A percentile compares a stretch with the other conserved stretches of the same genome.
Evolutionary conservation across 345 rosid species (phyloP).

Genomic region (Gossypium longicalyx): DNA sequence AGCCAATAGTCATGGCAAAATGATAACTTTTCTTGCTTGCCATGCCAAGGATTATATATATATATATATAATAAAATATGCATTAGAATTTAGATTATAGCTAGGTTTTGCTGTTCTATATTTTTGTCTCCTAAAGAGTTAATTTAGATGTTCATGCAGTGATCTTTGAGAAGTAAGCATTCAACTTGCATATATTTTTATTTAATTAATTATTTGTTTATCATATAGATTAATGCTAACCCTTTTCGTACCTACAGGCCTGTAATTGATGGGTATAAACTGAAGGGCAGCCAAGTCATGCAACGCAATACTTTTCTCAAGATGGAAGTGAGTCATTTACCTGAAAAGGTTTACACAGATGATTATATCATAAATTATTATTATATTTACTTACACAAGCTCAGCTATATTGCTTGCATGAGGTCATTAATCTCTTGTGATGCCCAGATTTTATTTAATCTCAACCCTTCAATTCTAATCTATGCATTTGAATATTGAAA

Average conservation of each 20-base stretch:
- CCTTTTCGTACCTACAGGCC: neutral
- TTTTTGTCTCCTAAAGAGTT: neutral
- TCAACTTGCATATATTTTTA: too few species aligned
- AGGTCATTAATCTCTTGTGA: neutral
- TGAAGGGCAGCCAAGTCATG: neutral
- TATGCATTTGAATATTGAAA: neutral
- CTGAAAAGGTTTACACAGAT: neutral
- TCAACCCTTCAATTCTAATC: neutral
- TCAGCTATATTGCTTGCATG: constrained; percentile 4
- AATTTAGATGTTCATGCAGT: too few species aligned
- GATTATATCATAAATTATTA: too few species aligned
- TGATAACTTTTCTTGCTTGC: neutral
- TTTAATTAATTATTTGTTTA: too few species aligned
- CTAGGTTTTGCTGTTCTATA: neutral
- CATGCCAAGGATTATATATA: neutral
- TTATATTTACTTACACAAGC: too few species aligned
- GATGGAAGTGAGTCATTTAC: constrained; percentile 6
- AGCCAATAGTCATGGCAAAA: neutral
- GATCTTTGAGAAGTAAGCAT: too few species aligned
- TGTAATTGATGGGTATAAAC: neutral
- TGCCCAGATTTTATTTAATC: neutral
- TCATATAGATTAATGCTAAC: too few species aligned
- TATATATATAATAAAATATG: neutral
- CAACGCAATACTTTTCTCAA: neutral
- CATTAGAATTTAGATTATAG: neutral